Evolutionary conservation across 495 filamentous ascomycete species (phyloP).

Genomic region (Penicillium coprophilum): DNA sequence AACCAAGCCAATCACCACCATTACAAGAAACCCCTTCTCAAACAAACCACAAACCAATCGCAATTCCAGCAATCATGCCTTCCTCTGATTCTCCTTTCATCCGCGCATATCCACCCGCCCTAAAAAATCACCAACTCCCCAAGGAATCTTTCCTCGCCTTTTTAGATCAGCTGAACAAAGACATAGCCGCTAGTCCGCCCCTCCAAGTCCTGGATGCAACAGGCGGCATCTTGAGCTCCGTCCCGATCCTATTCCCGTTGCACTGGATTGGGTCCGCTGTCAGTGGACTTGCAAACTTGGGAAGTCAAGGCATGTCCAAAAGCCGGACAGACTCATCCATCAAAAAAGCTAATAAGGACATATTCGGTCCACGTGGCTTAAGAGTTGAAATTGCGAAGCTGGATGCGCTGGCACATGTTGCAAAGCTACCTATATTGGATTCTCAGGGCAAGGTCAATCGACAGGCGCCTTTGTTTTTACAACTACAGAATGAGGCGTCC

Average conservation of each 20-base stretch:
- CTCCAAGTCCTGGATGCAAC: conserved; percentile 37
- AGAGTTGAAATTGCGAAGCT: conserved; percentile 27
- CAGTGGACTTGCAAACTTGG: conserved; percentile 26
- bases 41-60: conserved; percentile 24
- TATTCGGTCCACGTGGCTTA: conserved; percentile 30
- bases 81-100: conserved; percentile 27
- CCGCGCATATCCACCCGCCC: conserved; percentile 30
- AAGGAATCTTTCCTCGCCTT: conserved; percentile 29
- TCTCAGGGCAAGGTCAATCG: conserved; percentile 25
- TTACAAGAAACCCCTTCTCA: neutral
- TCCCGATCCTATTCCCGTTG: conserved; percentile 34
- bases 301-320: conserved; percentile 29
- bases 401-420: conserved; percentile 29
- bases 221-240: conserved; percentile 30
- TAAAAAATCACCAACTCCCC: conserved; percentile 25
- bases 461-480: conserved; percentile 18
- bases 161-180: conserved; percentile 34
- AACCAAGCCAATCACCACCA: neutral
- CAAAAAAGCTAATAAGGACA: conserved; percentile 28
- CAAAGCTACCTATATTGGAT: conserved; percentile 29
- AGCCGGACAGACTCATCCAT: conserved; percentile 29
- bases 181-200: conserved; percentile 30
- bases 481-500: conserved; percentile 14
- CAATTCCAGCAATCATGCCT: conserved; percentile 27
- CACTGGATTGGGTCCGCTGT: conserved; percentile 29